Base-by-base conservation (phyloP, 2,329 filamentous ascomycete genomes). In the Penicillium digitatum region DNA sequence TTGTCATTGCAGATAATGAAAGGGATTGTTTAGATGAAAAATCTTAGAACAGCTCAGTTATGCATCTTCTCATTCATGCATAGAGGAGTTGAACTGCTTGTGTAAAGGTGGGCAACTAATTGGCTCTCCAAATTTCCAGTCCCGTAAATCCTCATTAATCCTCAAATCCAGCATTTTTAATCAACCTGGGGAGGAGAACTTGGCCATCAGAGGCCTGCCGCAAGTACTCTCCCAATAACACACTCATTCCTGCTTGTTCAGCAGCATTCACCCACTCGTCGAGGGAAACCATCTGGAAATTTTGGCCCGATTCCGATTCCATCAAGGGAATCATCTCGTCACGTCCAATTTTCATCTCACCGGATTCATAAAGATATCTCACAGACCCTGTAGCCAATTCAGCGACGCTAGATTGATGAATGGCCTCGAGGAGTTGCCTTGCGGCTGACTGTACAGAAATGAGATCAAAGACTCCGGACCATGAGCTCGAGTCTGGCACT, bases 211-310 rank as follows among this genome's bases (percentile, higher is more conserved):
- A 46, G 9, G 52, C 44, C 16, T 57, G 50, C 14, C 61, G 60
- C 48, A 65, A 40, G 35, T 63, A 65, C 26, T 57, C 43, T 5
- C 54, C 61, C 10, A 65, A 48, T 10, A 65, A 45, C 4, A 40
- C 16, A 49, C 55, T 65, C 61, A 65, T 65, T 24, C 62, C 62
- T 16, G 58, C 60, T 22, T 54, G 39, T 26, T 65, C 61, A 1
- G 62, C 62, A 26, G 43, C 24, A n/a, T 54, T 24, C n/a, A 63
- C 44, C 62, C 62, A 65, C 11, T 61, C 52, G 1, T 43, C 29
- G 1, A 63, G 42, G 4, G 62, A 18, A 29, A 65, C 43, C 0
- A 52, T 31, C 34, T 62, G 32, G 12, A 62, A 60, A 4, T 45
- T 14, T 24, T 54, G 26, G 0, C 60, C 56, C 1, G 55, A 50